Evolutionary conservation across 2,329 filamentous ascomycete species (phyloP).

Genomic region (Nemania abortiva): DNA sequence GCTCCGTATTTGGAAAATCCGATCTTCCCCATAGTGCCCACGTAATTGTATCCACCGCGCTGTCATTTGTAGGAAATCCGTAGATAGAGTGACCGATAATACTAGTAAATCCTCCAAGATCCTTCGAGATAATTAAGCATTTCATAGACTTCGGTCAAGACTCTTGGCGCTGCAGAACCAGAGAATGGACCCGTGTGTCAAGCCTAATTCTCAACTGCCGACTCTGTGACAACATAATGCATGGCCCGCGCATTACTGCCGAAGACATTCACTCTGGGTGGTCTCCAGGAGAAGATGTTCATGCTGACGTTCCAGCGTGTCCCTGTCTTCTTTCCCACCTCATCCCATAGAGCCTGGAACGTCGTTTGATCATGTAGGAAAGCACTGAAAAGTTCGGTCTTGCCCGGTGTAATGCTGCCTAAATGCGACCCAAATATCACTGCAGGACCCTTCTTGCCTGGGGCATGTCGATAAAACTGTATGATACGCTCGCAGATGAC

Average conservation of each 20-base stretch:
- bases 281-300: not conserved
- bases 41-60: no score
- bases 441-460: conserved; percentile 9
- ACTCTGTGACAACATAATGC: conserved; percentile 13
- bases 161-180: no score
- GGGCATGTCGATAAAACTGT: conserved; percentile 18
- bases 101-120: no score
- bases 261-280: conserved; percentile 16
- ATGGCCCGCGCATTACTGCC: conserved; percentile 22
- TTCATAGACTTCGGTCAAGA: no score
- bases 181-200: not conserved
- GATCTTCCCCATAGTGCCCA: no score
- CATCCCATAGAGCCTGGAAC: conserved; percentile 33
- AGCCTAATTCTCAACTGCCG: not conserved
- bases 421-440: conserved; percentile 24
- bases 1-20: no score
- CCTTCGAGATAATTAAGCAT: no score
- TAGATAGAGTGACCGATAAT: no score
- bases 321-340: conserved; percentile 29
- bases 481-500: conserved; percentile 35
- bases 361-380: conserved; percentile 27
- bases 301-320: conserved; percentile 29
- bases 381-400: conserved; percentile 6
- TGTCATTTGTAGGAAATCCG: no score
- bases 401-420: conserved; percentile 19